Evolutionary conservation across 129 eudicot species (phyloP), one percentile per base, ranked within the genome.

Genomic region (Scalesia atractyloides): DNA sequence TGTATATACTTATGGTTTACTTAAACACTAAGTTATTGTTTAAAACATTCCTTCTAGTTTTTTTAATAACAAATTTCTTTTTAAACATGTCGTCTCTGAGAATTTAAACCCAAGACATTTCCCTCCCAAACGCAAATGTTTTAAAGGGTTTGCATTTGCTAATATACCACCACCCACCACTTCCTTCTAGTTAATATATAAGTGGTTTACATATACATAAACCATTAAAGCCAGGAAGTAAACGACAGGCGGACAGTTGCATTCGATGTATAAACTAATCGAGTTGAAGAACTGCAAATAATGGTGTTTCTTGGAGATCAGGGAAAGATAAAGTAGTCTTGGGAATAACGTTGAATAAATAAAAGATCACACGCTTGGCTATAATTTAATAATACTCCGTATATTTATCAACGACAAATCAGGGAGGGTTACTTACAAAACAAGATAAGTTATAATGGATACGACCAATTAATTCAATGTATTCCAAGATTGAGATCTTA

Each of bases 321-420:
- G 70, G 77, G 13, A 78, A 70, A 39, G 72, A 39, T 63, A 15
- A 71, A 70, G 69, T 63, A 39, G 16, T 16, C 66, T 5, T 39
- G 69, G 66, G 72, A 17, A 61, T 61, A 78, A 62, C 54, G 51
- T 52, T 70, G 72, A 78, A 78, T 69, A 78, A 70, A 70, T 24
- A 50, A 52, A 63, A 37, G 76, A 70, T 70, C 71, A 64, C 78
- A 74, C 78, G 78, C 54, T 74, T 74, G 78, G 78, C 39, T 7
- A 64, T 47, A 7, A 43, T 60, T 48, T 61, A 73, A 15, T n/a
- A 5, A 4, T 19, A 54, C 56, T 50, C 20, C 22, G 19, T 15
- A 34, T 72, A 9, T 47, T 30, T 53, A 12, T 41, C 39, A 17
- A 41, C 39, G 15, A 14, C 18, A 10, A 48, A 60, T 44, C 5